Evolutionary conservation across 495 filamentous ascomycete species (phyloP).

Genomic region (Letharia lupina): DNA sequence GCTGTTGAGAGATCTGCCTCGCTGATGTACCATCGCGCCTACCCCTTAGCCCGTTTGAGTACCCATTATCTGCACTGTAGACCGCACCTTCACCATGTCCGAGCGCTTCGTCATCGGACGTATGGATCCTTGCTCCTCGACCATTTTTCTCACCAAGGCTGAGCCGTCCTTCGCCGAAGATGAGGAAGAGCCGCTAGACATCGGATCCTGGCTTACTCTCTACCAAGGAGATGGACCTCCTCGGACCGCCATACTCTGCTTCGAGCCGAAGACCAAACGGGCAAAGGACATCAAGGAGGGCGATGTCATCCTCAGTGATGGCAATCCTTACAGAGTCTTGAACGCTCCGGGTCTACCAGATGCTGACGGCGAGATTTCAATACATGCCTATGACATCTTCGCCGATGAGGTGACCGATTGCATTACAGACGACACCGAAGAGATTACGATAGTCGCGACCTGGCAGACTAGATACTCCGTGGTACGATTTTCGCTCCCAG

Average conservation of each 20-base stretch:
- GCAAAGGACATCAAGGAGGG: background rate
- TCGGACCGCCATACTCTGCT: background rate
- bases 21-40: background rate
- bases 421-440: background rate
- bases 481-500: background rate
- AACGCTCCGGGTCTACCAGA: background rate
- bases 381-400: background rate
- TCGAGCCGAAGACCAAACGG: background rate
- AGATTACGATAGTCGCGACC: background rate
- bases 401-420: background rate
- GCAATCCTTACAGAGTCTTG: background rate
- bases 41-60: background rate
- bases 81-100: background rate
- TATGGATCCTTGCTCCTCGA: background rate
- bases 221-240: background rate
- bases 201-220: background rate
- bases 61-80: background rate
- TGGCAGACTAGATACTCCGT: background rate
- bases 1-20: background rate
- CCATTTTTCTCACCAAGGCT: background rate
- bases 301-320: background rate
- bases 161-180: background rate
- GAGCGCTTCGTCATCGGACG: background rate
- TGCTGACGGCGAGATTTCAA: background rate
- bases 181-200: background rate